Percentiles rank a stretch among this genome's conserved stretches.
Evolutionary conservation across 441 rosid species (phyloP).

Genomic region (Adansonia madagascariensis): DNA sequence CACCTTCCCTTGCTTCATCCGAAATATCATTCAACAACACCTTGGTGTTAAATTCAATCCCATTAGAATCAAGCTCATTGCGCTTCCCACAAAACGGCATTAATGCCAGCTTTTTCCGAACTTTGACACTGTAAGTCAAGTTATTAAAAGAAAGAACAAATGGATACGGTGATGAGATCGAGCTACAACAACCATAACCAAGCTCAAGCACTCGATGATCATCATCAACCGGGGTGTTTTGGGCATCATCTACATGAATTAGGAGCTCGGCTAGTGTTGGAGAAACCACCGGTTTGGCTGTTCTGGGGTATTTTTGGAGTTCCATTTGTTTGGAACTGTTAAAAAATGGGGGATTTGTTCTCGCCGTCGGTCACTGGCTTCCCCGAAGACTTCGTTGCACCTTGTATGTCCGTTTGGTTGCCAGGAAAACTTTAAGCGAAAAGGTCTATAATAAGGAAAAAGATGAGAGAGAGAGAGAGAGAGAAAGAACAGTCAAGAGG

Average conservation of each 20-base stretch:
- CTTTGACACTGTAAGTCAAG: constrained; percentile 62
- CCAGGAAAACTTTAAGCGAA: not conserved
- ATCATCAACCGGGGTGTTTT: constrained; percentile 25
- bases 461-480: not conserved
- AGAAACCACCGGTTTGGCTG: constrained; percentile 40
- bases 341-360: not conserved
- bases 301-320: constrained; percentile 42
- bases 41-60: not conserved
- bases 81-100: constrained; percentile 35
- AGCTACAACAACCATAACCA: constrained; percentile 34
- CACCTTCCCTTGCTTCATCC: constrained; percentile 1
- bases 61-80: not conserved
- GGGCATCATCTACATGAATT: constrained; percentile 58
- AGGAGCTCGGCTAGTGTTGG: constrained; percentile 65
- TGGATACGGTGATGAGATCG: constrained; percentile 41
- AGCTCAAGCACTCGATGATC: constrained; percentile 49
- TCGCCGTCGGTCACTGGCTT: not conserved
- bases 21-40: not conserved
- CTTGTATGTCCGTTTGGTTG: not conserved
- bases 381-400: not conserved
- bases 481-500: not conserved
- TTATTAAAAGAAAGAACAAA: constrained; percentile 65
- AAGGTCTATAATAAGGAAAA: not conserved
- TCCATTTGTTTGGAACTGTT: constrained; percentile 40
- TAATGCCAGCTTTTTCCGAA: constrained; percentile 33